Base-by-base conservation (phyloP, 2,329 filamentous ascomycete species). In the Blastomyces parvus region DNA sequence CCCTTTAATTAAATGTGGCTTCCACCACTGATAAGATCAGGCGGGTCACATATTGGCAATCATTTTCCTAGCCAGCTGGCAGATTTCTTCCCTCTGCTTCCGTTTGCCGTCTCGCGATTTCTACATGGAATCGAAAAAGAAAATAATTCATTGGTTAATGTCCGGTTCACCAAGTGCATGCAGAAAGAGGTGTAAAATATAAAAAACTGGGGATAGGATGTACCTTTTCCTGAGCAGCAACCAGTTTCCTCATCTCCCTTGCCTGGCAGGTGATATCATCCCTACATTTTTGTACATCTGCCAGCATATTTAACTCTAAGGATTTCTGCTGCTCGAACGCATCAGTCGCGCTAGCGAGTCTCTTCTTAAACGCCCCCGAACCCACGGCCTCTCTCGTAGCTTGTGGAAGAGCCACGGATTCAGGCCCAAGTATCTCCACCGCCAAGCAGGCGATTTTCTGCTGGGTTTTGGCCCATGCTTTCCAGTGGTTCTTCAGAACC, bases 381-480 rank as follows among this genome's bases (percentile, higher is more conserved):
- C 33, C 33, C 25, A 40, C 40, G 33, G 33, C 33, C 17, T 40
- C 53, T 25, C 22, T 48, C 14, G 9, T 22, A 25, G n/a, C 27
- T 13, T 56, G 40, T n/a, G 63, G 19, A 50, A 55, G 17, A 33
- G 42, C 46, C n/a, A 64, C 48, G 5, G 27, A 44, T 27, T 60
- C 46, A 36, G 58, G 19, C 2, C 67, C 67, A 5, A 69, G 59
- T 13, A 66, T 64, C 55, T 69, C 67, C 19, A 64, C 57, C 4
- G 64, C 66, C 30, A 71, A 55, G 40, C 63, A 65, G 38, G 62
- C 22, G 50, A 72, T 62, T 30, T 69, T 64, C 30, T 63, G 64
- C 46, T 70, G 68, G 33, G 67, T 63, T 33, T 64, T 62, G 40
- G 38, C 57, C 69, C 68, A 71, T 57, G 70, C 69, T 27, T 66